These are phyloP conservation scores for Lagerstroemia speciosa DNA, from an alignment of 345 rosid species.

Conservation along the genomic window DNA sequence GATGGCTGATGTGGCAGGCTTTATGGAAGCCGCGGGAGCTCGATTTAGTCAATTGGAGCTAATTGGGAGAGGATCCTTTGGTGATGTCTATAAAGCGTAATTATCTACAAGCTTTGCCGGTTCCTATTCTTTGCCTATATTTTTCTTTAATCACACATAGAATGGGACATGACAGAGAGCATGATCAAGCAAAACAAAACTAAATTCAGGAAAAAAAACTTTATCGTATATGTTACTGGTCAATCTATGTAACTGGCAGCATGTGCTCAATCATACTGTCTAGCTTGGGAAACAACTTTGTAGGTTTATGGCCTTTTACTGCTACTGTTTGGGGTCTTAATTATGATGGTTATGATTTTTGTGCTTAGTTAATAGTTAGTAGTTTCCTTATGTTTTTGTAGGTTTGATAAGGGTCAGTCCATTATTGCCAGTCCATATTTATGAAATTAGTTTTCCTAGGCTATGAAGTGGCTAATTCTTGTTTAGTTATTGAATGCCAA, in stretches of 20 bases:
- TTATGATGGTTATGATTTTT: neutral
- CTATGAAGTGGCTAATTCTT: too few relatives aligned
- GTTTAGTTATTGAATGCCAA: too few relatives aligned
- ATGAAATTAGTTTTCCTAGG: too few relatives aligned
- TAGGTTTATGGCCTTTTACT: neutral
- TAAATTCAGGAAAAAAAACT: too few relatives aligned
- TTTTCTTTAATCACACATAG: neutral
- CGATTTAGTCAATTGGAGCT: constrained; percentile 80
- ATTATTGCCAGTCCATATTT: too few relatives aligned
- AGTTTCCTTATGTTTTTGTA: neutral
- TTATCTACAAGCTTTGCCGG: constrained; percentile 15
- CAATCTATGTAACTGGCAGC: neutral
- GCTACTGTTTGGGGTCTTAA: neutral
- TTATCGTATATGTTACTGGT: neutral
- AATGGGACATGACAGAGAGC: neutral
- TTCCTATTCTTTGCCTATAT: neutral
- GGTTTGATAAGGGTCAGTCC: too few relatives aligned
- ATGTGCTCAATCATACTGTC: too few relatives aligned
- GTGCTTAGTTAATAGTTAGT: neutral
- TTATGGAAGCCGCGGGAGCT: constrained; percentile 68
- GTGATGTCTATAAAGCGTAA: constrained; percentile 98
- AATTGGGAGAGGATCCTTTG: constrained; percentile 96
- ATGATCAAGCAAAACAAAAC: neutral
- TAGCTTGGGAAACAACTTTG: too few relatives aligned
- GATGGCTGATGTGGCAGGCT: constrained; percentile 78